phyloP scores from a whole-genome alignment of 2,329 filamentous ascomycete species.

The Didymosphaeria variabile region DNA sequence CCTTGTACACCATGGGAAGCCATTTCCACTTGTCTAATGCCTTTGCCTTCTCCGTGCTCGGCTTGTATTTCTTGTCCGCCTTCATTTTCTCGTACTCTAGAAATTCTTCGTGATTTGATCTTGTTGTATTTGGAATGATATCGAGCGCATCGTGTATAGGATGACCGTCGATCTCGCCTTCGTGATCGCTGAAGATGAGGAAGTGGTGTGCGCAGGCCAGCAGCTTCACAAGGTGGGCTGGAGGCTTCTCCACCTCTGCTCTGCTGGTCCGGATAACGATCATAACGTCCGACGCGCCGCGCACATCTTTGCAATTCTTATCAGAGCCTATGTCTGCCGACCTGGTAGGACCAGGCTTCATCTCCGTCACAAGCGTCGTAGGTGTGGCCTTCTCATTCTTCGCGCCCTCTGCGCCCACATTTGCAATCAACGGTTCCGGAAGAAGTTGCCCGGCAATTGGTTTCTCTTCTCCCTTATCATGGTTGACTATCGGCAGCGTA shows the following conservation, averaged over 20 bases:
- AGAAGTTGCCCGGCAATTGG: conserved; percentile 30
- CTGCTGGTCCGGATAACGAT: conserved; percentile 68
- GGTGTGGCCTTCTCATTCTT: conserved; percentile 15
- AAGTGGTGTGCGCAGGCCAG: conserved; percentile 65
- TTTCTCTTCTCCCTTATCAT: conserved; percentile 32
- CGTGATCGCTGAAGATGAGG: conserved; percentile 67
- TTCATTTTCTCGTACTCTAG: conserved; percentile 60
- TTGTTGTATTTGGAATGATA: conserved; percentile 47
- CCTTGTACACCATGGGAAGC: conserved; percentile 63
- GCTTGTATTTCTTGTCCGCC: conserved; percentile 53
- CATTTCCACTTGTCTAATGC: conserved; percentile 68
- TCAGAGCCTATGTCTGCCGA: conserved; percentile 10
- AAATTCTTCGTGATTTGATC: conserved; percentile 58
- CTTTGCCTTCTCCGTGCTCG: conserved; percentile 55
- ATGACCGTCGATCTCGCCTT: conserved; percentile 60
- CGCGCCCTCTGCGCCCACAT: neutral
- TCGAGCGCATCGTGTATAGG: conserved; percentile 61
- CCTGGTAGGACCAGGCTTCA: conserved; percentile 6
- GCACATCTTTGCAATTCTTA: conserved; percentile 36
- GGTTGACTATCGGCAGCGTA: conserved; percentile 33
- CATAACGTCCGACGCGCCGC: conserved; percentile 60
- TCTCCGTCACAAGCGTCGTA: conserved; percentile 22
- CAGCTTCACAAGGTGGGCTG: conserved; percentile 64
- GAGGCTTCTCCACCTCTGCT: conserved; percentile 64
- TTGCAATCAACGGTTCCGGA: conserved; percentile 26